Base-by-base conservation (phyloP, 805 yeast species). In the Lachancea cidri region DNA sequence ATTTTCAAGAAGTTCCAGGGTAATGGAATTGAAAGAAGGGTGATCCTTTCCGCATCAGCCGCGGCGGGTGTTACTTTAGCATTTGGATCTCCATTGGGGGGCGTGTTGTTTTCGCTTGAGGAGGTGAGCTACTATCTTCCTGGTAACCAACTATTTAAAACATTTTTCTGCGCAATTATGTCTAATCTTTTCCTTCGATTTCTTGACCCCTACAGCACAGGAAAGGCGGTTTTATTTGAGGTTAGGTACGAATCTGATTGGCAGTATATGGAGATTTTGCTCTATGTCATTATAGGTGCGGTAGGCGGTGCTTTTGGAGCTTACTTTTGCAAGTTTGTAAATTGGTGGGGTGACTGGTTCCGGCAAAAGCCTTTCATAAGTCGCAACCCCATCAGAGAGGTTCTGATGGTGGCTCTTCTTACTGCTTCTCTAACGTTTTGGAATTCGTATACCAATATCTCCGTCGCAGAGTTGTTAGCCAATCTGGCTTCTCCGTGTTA, bases 21-120 rank as follows among this genome's bases (percentile, higher is more conserved):
- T 5, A 76, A 76, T 48, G 81, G 76, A 32, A 57, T 74, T 18
- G 66, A 73, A 40, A 65, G 74, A 39, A 67, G 80, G 39, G 79
- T 74, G 47, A 68, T 77, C 4, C 57, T 77, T 14, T 71, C 79
- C 2, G 81, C 82, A 1, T 69, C 77, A 20, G 77, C 81, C 1
- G 66, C 73, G 43, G 76, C 80, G 3, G 83, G 82, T 2, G 80
- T 77, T 8, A 78, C 81, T 5, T 60, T 77, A 19, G 80, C 81
- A 1, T 77, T 77, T 58, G 82, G 82, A 0, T 71, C 77, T 1
- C 82, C 82, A 2, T 54, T 77, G 6, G 82, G 81, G 2, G 82
- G 80, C 1, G 79, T 77, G 2, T 53, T 77, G 17, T 77, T 77
- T 53, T 69, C 74, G 18, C 60, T 77, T 38, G 82, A 77, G 48